Conservation (phyloP, 1,284 basidiomycete genomes). For the Peniophora sp. region DNA sequence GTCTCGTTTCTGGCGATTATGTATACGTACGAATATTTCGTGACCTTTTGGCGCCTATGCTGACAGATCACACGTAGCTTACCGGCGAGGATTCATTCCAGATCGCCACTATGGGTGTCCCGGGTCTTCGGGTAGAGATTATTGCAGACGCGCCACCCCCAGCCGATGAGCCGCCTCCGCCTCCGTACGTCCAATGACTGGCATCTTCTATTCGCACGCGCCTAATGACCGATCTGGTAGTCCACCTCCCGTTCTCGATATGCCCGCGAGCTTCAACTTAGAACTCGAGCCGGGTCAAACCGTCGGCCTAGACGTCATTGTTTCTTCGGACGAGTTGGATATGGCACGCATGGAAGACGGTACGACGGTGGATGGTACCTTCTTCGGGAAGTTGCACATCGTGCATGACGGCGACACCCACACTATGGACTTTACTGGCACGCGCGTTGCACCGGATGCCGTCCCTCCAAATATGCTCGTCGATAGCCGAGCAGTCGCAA, state of each 20-base stretch:
- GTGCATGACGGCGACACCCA: constrained; percentile 69
- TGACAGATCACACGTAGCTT: constrained; percentile 33
- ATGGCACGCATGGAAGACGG: constrained; percentile 85
- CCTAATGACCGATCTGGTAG: constrained; percentile 26
- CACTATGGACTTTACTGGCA: constrained; percentile 72
- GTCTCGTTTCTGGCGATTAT: constrained; percentile 66
- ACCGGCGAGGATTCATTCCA: constrained; percentile 77
- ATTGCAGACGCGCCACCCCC: constrained; percentile 74
- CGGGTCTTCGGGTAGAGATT: constrained; percentile 74
- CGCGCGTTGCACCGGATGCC: constrained; percentile 52
- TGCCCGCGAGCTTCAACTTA: constrained; percentile 74
- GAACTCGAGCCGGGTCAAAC: constrained; percentile 68
- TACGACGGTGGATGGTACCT: constrained; percentile 70
- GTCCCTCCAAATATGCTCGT: constrained; percentile 60
- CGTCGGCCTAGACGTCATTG: constrained; percentile 67
- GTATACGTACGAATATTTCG: constrained; percentile 51
- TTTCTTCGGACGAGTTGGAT: constrained; percentile 69
- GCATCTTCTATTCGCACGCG: background rate
- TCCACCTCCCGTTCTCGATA: constrained; percentile 75
- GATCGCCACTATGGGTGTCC: constrained; percentile 70
- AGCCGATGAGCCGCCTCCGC: constrained; percentile 64
- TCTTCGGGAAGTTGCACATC: constrained; percentile 79
- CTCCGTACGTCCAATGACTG: background rate
- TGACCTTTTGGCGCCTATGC: constrained; percentile 6
- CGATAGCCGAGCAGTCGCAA: constrained; percentile 66